A percentile compares a stretch with the other conserved stretches of the same genome.
Evolutionary conservation across 2,329 filamentous ascomycete species (phyloP).

Genomic region (Epicoccum sorghinum): DNA sequence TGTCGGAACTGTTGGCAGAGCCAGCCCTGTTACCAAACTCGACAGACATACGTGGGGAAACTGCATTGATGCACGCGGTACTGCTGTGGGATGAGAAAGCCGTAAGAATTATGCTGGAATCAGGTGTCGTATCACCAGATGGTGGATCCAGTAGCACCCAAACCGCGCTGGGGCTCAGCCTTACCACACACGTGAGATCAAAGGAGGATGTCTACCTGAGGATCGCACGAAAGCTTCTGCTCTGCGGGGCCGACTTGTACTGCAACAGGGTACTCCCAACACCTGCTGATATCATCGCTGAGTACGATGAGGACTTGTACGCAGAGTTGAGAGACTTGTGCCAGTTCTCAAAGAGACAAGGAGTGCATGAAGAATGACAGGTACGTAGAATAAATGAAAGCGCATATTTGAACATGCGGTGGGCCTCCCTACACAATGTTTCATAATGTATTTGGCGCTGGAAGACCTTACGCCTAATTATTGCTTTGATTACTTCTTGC

Average conservation of each 20-base stretch:
- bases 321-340: background rate
- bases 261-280: background rate
- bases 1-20: too few relatives aligned
- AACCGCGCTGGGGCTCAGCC: background rate
- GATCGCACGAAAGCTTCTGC: background rate
- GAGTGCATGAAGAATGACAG: background rate
- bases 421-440: too few relatives aligned
- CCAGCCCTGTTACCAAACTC: background rate
- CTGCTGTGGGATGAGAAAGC: background rate
- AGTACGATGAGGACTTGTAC: background rate
- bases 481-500: background rate
- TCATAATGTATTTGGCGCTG: too few relatives aligned
- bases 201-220: background rate
- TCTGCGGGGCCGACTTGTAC: background rate
- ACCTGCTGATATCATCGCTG: background rate
- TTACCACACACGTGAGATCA: slow-evolving; percentile 17
- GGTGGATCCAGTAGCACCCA: background rate
- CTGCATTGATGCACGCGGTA: background rate
- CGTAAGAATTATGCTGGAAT: background rate
- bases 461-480: background rate
- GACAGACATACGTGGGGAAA: background rate
- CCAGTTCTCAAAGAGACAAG: background rate
- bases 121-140: background rate
- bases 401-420: too few relatives aligned
- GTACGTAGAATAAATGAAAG: too few relatives aligned